Base-by-base conservation (phyloP, 371 early-diverging fungal genomes). In the Mucor racemosus region DNA sequence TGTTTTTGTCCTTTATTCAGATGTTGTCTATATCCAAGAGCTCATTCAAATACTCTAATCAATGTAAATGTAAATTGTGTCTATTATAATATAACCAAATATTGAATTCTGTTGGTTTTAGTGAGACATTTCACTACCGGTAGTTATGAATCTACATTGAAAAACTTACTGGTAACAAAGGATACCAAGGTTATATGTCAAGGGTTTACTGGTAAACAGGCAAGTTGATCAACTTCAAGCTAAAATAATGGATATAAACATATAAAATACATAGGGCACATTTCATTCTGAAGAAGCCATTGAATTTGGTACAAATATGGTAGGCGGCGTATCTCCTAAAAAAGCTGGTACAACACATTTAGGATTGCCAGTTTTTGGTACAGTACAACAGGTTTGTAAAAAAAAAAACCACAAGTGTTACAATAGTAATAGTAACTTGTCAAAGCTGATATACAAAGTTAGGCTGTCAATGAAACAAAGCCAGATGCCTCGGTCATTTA, bases 211-310 rank as follows among this genome's bases (percentile, higher is more conserved):
- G 26, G 50, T 13, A 50, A 50, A 26, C 50, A 44, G 44, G 44
- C 44, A 44, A 17, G 44, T 44, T 41, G 41, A 41, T 41, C 10
- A 41, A 26, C 26, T 26, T 26, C 26, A 26, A 26, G 3, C 26
- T 3, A 26, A 26, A 26, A 26, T 26, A 9, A 38, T 38, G 38
- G 1, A 41, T 41, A 10, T 53, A 26, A 15, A 1, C 26, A 13
- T 31, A 5, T 26, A 11, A 15, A 1, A 26, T 31, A 4, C 11
- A 5, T 11, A 53, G 31, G 26, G 53, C 2, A 31, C 53, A 26
- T 53, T 53, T 53, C 53, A 53, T 53, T 53, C 31, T 4, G 13
- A 53, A 21, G 53, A 53, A 53, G 53, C 31, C 31, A 53, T 53
- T 14, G 31, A 26, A 53, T 53, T 31, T 14, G 53, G 53, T 8